Conservation (phyloP, 441 rosid species). For the Flueggea neowawraea region DNA sequence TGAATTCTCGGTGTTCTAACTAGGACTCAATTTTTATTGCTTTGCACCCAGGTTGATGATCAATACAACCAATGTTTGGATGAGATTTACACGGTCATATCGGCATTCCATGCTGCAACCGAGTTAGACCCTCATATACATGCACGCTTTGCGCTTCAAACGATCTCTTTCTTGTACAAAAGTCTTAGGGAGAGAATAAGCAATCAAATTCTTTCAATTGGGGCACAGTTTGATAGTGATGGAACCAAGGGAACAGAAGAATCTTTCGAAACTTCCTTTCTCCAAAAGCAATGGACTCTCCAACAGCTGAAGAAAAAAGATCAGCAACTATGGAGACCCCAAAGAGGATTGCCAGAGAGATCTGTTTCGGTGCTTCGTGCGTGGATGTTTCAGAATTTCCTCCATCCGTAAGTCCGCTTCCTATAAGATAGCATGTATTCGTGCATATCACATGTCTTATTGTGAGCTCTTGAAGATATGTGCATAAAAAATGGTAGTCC, state of each 20-base stretch:
- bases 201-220: slow-evolving; percentile 72
- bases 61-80: slow-evolving; percentile 74
- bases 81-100: slow-evolving; percentile 83
- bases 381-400: slow-evolving; percentile 99
- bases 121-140: slow-evolving; percentile 83
- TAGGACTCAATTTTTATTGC: neutral
- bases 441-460: neutral
- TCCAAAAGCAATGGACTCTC: slow-evolving; percentile 71
- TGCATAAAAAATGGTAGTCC: neutral
- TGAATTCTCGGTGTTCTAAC: too few relatives aligned
- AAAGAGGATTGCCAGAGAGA: slow-evolving; percentile 84
- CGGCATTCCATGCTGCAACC: slow-evolving; percentile 92
- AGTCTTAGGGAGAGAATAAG: slow-evolving; percentile 80
- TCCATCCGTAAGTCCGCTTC: slow-evolving; percentile 70
- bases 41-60: slow-evolving; percentile 68
- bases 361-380: slow-evolving; percentile 80
- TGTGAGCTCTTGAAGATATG: neutral
- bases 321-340: slow-evolving; percentile 86
- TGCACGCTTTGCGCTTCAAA: slow-evolving; percentile 70
- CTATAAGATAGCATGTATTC: neutral
- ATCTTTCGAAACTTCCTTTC: slow-evolving; percentile 41
- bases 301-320: slow-evolving; percentile 77
- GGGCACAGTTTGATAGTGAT: slow-evolving; percentile 29
- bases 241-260: slow-evolving; percentile 35
- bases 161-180: slow-evolving; percentile 62